Evolutionary conservation across 192 early-diverging fungal genomes (phyloP).

Genomic region (Backusella tarrabulga): DNA sequence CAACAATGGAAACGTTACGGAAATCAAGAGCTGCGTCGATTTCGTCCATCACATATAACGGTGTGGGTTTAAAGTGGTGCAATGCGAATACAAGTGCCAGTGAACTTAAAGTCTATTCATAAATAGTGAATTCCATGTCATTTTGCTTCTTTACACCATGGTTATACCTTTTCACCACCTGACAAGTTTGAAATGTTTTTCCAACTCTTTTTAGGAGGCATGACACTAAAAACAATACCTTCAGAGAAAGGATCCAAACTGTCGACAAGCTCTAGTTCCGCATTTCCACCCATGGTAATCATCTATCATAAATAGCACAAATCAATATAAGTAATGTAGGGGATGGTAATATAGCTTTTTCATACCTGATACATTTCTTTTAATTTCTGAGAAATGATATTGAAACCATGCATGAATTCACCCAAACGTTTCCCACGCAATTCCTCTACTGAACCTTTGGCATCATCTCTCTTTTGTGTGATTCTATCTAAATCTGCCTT

Average conservation of each 20-base stretch:
- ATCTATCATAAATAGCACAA: constrained; percentile 50
- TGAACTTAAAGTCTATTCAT: constrained; percentile 85
- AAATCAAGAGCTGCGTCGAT: constrained; percentile 99
- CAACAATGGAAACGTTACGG: constrained; percentile 98
- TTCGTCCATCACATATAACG: constrained; percentile 99
- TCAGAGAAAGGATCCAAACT: constrained; percentile 98
- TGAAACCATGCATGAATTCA: constrained; percentile 97
- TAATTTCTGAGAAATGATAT: constrained; percentile 86
- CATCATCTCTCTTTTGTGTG: constrained; percentile 69
- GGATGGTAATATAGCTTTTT: background rate
- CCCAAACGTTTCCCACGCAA: constrained; percentile 77
- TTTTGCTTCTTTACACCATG: background rate
- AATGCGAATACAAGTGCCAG: constrained; percentile 98
- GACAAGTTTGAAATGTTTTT: constrained; percentile 98
- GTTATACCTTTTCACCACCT: constrained; percentile 95
- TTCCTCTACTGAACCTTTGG: constrained; percentile 71
- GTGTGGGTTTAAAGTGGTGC: constrained; percentile 99
- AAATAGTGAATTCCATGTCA: too few species aligned
- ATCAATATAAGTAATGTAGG: too few species aligned
- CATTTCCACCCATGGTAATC: constrained; percentile 97
- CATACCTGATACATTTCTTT: constrained; percentile 98
- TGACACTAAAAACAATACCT: constrained; percentile 97
- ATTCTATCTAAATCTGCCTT: constrained; percentile 74
- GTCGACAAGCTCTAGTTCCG: constrained; percentile 97
- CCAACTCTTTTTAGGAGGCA: constrained; percentile 99